Evolutionary conservation across 169 alveolate species (phyloP), one percentile per base, ranked within the genome.

Genomic region (Eimeria acervulina): DNA sequence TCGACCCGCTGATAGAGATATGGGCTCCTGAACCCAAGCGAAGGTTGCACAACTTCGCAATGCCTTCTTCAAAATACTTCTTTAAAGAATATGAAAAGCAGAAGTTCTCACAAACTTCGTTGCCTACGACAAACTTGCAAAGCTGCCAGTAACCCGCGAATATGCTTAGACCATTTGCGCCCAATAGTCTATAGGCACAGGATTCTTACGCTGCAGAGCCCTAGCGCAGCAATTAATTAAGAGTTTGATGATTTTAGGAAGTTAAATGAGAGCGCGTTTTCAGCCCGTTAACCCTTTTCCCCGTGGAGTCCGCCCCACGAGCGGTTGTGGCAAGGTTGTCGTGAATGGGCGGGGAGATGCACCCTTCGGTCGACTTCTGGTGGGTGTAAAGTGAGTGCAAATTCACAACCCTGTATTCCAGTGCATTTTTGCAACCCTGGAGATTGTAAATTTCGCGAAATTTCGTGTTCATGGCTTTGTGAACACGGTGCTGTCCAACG

Each of bases 361-460:
- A 4, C n/a, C 26, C n/a, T 59, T 59, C 26, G n/a, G n/a, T 2
- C 74, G 2, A 17, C 17, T 63, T 63, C 74, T 0, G 36, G 2
- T n/a, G 15, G 36, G 13, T 21, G 13, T 26, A 2, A 0, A 15
- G 40, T n/a, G 38, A 17, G 13, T n/a, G 2, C 6, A 26, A 63
- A 23, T n/a, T 63, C 13, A 26, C 19, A 33, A 26, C 26, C 1
- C 17, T 59, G 17, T 15, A 59, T 26, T 63, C 0, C 38, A 63
- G 5, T 7, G 2, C 0, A 1, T 7, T 2, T 0, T n/a, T 63
- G 21, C n/a, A n/a, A n/a, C 13, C 0, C 0, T 63, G 0, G 38
- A 0, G 2, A 7, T n/a, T 7, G 2, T 6, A 2, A 8, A 4
- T n/a, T n/a, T n/a, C 6, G 38, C 26, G 2, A 0, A 63, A 0